Percentiles rank a stretch among this genome's conserved stretches.
phyloP scores from a whole-genome alignment of 805 yeast species.

The Blastobotrys muscicola region DNA sequence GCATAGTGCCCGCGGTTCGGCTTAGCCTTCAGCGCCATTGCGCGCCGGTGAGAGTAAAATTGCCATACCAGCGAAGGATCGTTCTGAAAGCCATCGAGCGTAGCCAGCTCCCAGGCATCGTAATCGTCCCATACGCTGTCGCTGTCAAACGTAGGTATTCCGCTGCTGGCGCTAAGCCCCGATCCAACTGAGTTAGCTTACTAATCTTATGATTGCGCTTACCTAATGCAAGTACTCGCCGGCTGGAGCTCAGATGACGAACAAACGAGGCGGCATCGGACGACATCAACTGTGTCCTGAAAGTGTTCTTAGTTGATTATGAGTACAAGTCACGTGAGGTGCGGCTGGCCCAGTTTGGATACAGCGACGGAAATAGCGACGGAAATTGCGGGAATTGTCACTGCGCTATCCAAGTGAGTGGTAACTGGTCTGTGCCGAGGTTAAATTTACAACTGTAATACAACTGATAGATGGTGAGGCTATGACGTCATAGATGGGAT shows the following conservation, averaged over 20 bases:
- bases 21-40: constrained; percentile 49
- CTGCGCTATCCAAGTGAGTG: no score
- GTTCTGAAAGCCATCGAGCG: constrained; percentile 78
- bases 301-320: no score
- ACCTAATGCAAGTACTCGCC: constrained; percentile 29
- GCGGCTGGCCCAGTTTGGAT: no score
- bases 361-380: no score
- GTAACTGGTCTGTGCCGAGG: no score
- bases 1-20: constrained; percentile 74
- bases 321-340: no score
- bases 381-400: no score
- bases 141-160: constrained; percentile 64
- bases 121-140: constrained; percentile 72
- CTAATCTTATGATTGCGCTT: background rate
- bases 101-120: constrained; percentile 75
- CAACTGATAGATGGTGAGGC: no score
- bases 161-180: constrained; percentile 71
- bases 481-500: no score
- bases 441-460: no score
- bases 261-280: constrained; percentile 28
- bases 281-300: constrained; percentile 8
- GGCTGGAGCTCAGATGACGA: constrained; percentile 23
- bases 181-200: constrained; percentile 52
- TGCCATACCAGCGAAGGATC: constrained; percentile 91
- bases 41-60: constrained; percentile 64